These are phyloP conservation scores for Pyrenochaeta sp. DNA, from an alignment of 2,329 filamentous ascomycete genomes.

Conservation along the genomic window DNA sequence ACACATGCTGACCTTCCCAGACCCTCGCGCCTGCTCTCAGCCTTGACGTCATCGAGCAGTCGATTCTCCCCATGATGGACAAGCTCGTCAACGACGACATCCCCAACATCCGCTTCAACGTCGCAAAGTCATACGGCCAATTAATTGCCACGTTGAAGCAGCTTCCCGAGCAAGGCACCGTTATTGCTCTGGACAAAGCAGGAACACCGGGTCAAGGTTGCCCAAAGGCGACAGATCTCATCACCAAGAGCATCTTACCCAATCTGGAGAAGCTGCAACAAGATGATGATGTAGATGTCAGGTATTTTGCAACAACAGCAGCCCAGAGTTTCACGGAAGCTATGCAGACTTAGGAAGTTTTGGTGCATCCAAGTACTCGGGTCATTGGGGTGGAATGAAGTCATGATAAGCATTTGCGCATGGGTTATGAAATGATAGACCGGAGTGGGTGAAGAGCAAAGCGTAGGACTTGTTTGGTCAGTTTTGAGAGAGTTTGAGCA, in stretches of 20 bases:
- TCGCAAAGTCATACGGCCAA: constrained; percentile 94
- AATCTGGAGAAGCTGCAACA: constrained; percentile 95
- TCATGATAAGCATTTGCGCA: constrained; percentile 43
- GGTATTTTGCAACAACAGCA: constrained; percentile 95
- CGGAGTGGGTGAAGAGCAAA: constrained; percentile 11
- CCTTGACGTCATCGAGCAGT: constrained; percentile 89
- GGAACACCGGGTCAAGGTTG: constrained; percentile 68
- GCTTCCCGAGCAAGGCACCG: constrained; percentile 85
- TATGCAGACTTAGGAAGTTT: constrained; percentile 49
- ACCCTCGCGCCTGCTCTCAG: constrained; percentile 93
- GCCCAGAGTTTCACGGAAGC: constrained; percentile 62
- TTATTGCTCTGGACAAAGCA: constrained; percentile 84
- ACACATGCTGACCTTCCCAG: constrained; percentile 58
- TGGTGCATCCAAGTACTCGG: constrained; percentile 11
- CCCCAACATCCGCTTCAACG: constrained; percentile 99
- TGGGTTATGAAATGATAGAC: constrained; percentile 36
- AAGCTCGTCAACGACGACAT: constrained; percentile 94
- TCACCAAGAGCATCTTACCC: constrained; percentile 85
- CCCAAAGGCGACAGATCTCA: constrained; percentile 77
- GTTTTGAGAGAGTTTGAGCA: constrained; percentile 20
- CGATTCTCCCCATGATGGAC: constrained; percentile 94
- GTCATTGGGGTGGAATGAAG: constrained; percentile 23
- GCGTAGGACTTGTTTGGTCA: constrained; percentile 25
- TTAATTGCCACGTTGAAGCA: constrained; percentile 91
- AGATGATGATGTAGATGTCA: constrained; percentile 96